A percentile compares a stretch with the other conserved stretches of the same genome.
phyloP scores from a whole-genome alignment of 805 yeast genomes.

The Hermanozyma aechmeae region DNA sequence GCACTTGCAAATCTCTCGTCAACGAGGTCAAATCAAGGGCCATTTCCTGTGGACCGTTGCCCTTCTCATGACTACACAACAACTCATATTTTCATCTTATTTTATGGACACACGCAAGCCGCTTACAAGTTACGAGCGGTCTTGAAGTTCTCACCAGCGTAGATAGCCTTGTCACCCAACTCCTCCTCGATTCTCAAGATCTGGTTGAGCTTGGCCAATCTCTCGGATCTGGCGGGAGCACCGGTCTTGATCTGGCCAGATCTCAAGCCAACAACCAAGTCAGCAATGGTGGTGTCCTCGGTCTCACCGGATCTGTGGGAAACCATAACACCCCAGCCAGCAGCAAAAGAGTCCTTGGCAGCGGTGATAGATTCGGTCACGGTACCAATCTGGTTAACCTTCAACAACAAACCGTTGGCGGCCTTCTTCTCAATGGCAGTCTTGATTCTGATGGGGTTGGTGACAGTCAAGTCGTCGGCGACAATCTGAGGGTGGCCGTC shows the following conservation, averaged over 20 bases:
- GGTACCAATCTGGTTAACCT: conserved; percentile 99
- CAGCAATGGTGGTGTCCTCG: conserved; percentile 98
- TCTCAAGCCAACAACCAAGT: conserved; percentile 95
- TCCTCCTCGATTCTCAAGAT: conserved; percentile 97
- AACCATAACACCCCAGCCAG: conserved; percentile 99
- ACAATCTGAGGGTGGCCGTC: conserved; percentile 78
- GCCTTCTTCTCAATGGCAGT: conserved; percentile 95
- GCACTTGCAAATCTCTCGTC: too few relatives aligned
- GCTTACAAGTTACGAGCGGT: too few relatives aligned
- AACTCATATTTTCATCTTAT: too few relatives aligned
- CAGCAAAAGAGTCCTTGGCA: conserved; percentile 88
- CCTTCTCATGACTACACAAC: too few relatives aligned
- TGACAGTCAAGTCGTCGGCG: conserved; percentile 97
- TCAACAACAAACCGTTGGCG: conserved; percentile 88
- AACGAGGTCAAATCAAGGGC: too few relatives aligned
- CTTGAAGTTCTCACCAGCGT: conserved; percentile 90
- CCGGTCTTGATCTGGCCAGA: conserved; percentile 99
- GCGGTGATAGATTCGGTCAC: conserved; percentile 94
- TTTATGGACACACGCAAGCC: too few relatives aligned
- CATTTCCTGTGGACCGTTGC: too few relatives aligned
- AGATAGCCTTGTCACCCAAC: conserved; percentile 94
- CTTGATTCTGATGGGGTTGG: conserved; percentile 91
- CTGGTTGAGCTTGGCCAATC: conserved; percentile 98
- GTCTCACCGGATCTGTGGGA: conserved; percentile 99
- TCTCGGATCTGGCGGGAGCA: conserved; percentile 99